phyloP scores from a whole-genome alignment of 495 filamentous ascomycete species.

The Cryomyces antarcticus region DNA sequence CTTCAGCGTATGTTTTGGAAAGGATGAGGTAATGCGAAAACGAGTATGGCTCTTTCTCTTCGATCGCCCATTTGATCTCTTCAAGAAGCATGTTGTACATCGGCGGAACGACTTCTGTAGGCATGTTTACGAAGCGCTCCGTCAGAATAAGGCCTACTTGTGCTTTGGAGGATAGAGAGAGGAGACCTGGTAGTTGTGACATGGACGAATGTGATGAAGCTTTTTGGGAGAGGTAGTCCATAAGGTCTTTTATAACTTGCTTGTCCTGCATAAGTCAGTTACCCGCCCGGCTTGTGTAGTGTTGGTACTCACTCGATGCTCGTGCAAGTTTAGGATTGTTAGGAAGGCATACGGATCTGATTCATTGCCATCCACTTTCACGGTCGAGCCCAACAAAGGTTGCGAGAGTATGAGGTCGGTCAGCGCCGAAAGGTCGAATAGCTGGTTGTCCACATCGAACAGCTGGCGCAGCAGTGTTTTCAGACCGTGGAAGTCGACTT shows the following conservation, averaged over 20 bases:
- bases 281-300: not conserved
- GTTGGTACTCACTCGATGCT: slow-evolving; percentile 37
- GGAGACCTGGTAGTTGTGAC: slow-evolving; percentile 29
- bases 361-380: slow-evolving; percentile 88
- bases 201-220: slow-evolving; percentile 31
- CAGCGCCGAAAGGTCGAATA: slow-evolving; percentile 73
- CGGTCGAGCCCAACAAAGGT: slow-evolving; percentile 72
- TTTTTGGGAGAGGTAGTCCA: slow-evolving; percentile 47
- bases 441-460: slow-evolving; percentile 68
- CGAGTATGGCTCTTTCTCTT: slow-evolving; percentile 79
- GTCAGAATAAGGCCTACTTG: slow-evolving; percentile 70
- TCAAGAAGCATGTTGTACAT: slow-evolving; percentile 94
- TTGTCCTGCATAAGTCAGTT: slow-evolving; percentile 32
- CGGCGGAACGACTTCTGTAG: slow-evolving; percentile 71
- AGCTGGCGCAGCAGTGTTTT: slow-evolving; percentile 82
- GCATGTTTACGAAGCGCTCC: slow-evolving; percentile 89
- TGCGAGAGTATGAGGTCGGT: slow-evolving; percentile 79
- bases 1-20: slow-evolving; percentile 76
- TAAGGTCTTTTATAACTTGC: slow-evolving; percentile 45
- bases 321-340: slow-evolving; percentile 66
- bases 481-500: slow-evolving; percentile 85
- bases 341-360: slow-evolving; percentile 89
- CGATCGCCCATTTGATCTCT: slow-evolving; percentile 74
- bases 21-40: slow-evolving; percentile 87
- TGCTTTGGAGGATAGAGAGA: slow-evolving; percentile 29